A percentile compares a stretch with the other conserved stretches of the same genome.
These are phyloP conservation scores for Argentina anserina DNA, from an alignment of 306 rosid genomes.

Conservation along the genomic window DNA sequence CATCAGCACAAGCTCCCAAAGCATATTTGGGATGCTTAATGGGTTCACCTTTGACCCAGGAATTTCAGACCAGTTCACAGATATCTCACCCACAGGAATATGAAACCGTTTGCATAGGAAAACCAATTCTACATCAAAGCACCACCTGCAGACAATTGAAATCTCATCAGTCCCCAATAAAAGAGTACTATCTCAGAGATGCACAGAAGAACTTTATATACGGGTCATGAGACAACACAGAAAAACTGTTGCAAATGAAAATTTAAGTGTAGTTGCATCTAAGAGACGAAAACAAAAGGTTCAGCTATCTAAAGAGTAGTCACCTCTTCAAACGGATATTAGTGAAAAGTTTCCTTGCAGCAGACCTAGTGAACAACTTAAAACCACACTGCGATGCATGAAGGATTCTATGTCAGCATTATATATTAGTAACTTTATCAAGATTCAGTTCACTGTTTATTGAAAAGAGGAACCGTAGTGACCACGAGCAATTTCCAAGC, in stretches of 20 bases:
- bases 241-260: background rate
- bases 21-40: conserved; percentile 93
- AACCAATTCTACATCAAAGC: conserved; percentile 91
- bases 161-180: background rate
- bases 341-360: conserved; percentile 85
- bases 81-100: conserved; percentile 75
- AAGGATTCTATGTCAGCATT: conserved; percentile 25
- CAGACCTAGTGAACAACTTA: conserved; percentile 94
- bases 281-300: background rate
- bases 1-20: conserved; percentile 96
- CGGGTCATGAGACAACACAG: background rate
- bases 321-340: conserved; percentile 85
- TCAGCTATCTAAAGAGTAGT: conserved; percentile 13
- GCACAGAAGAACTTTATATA: background rate
- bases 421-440: conserved; percentile 2
- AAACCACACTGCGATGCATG: conserved; percentile 77
- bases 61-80: conserved; percentile 96
- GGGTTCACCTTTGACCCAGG: conserved; percentile 98
- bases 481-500: conserved; percentile 1
- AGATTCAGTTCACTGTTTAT: conserved; percentile 1
- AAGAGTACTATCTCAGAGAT: background rate
- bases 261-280: background rate
- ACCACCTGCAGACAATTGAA: conserved; percentile 69
- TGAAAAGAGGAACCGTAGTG: background rate
- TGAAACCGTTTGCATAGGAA: conserved; percentile 64